Evolutionary conservation across 331 rosid genomes (phyloP), one percentile per base, ranked within the genome.

Genomic region (Pyrus hybrid): DNA sequence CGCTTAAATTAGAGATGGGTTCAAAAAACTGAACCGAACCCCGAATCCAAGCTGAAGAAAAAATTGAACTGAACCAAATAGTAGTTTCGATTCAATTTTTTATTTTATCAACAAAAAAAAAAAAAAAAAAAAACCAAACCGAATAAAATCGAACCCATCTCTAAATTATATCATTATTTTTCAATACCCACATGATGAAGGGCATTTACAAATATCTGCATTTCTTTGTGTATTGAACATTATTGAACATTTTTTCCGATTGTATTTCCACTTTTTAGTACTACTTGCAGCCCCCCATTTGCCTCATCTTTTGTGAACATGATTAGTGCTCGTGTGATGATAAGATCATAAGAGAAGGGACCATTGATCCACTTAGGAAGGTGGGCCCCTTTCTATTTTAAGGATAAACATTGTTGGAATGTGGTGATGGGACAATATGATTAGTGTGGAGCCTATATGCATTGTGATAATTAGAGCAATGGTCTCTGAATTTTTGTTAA

Each of bases 301-400:
- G 89, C 87, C 83, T 37, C 85, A 82, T 77, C 86, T 79, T 87
- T 89, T 60, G 76, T 77, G 7, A 77, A 84, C 90, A 88, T 71
- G 80, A 85, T 80, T 65, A 81, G 86, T 82, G 83, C 76, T 26
- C 65, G 54, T 77, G 85, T 74, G 85, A 60, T 62, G 71, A 75
- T 78, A 75, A 80, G 79, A 82, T 51, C 57, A 18, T 51, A 51
- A 51, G 57, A 51, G 7, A 37, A 37, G 45, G 45, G 45, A 37
- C 29, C 63, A 74, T 70, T 80, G 77, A 78, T 68, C 87, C 89
- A 89, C 86, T 87, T 83, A 43, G 61, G 75, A 86, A 73, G 73
- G 82, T 78, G 77, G 81, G 72, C 60, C 74, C 76, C 65, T 51
- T 41, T 26, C 58, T 28, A 56, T 64, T 54, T 73, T 67, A 74